Conservation (phyloP, 2,329 filamentous ascomycete species). For the Ophiosphaerella korrae region DNA sequence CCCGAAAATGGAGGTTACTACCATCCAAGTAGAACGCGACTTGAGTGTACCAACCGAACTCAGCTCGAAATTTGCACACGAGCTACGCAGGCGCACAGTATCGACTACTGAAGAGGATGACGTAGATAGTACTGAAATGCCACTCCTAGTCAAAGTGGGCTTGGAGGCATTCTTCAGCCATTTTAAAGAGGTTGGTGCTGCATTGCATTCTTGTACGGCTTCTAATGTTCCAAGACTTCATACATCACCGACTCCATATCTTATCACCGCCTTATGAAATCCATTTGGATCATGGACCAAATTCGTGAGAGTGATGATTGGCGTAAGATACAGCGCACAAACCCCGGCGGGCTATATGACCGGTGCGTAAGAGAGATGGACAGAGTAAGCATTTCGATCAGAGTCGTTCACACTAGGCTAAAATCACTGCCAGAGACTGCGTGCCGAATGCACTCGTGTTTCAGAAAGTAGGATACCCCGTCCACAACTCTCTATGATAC, state of each 20-base stretch:
- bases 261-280: slow-evolving; percentile 15
- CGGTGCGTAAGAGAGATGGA: slow-evolving; percentile 10
- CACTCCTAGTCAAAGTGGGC: slow-evolving; percentile 3
- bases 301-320: slow-evolving; percentile 10
- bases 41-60: slow-evolving; percentile 7
- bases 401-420: not conserved
- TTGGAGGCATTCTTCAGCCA: slow-evolving; percentile 13
- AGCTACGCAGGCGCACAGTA: not conserved
- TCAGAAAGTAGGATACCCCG: not conserved
- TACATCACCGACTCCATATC: slow-evolving; percentile 2
- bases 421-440: not conserved
- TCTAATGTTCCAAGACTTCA: not conserved
- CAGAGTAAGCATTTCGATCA: not conserved
- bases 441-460: slow-evolving; percentile 9
- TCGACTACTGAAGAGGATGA: not conserved
- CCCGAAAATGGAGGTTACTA: not conserved
- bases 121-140: not conserved
- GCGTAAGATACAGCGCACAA: slow-evolving; percentile 4
- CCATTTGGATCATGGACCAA: slow-evolving; percentile 15
- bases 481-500: slow-evolving; percentile 5
- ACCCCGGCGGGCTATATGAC: slow-evolving; percentile 12
- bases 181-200: not conserved
- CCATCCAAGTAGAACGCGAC: slow-evolving; percentile 1
- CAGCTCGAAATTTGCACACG: not conserved
- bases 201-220: too few relatives aligned